A percentile compares a stretch with the other conserved stretches of the same genome.
Evolutionary conservation across 495 filamentous ascomycete species (phyloP).

Genomic region (Thozetella sp.): DNA sequence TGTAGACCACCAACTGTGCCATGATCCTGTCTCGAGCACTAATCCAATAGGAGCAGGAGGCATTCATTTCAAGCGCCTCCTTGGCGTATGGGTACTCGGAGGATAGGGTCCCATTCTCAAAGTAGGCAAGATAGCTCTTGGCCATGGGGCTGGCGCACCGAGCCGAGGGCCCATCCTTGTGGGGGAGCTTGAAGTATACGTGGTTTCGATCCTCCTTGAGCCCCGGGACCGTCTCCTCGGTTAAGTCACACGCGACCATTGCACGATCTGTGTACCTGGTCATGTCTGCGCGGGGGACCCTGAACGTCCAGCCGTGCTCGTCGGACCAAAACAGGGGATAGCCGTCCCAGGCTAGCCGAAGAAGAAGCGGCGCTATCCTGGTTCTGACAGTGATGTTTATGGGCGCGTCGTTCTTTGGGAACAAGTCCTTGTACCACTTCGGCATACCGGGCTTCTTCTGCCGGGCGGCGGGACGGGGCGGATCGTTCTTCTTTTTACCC

Average conservation of each 20-base stretch:
- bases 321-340: constrained; percentile 92
- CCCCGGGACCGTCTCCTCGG: constrained; percentile 65
- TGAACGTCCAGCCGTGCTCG: constrained; percentile 89
- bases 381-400: constrained; percentile 87
- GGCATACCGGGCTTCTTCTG: constrained; percentile 97
- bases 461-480: constrained; percentile 72
- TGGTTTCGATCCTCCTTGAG: constrained; percentile 67
- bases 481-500: constrained; percentile 81
- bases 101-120: constrained; percentile 83
- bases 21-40: constrained; percentile 89
- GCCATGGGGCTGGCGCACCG: constrained; percentile 84
- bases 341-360: constrained; percentile 86
- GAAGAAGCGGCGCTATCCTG: constrained; percentile 82
- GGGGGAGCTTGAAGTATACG: constrained; percentile 90
- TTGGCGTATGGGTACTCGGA: constrained; percentile 90
- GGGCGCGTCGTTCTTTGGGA: constrained; percentile 58
- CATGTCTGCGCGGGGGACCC: constrained; percentile 66
- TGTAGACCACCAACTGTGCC: constrained; percentile 91
- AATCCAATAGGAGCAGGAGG: constrained; percentile 98
- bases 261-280: constrained; percentile 68
- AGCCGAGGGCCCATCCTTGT: constrained; percentile 89
- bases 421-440: constrained; percentile 93
- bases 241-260: constrained; percentile 73
- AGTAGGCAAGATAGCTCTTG: constrained; percentile 87
- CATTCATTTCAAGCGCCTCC: constrained; percentile 96